Evolutionary conservation across 1,284 basidiomycete species (phyloP), one percentile per base, ranked within the genome.

Genomic region (Jaminaea rosea): DNA sequence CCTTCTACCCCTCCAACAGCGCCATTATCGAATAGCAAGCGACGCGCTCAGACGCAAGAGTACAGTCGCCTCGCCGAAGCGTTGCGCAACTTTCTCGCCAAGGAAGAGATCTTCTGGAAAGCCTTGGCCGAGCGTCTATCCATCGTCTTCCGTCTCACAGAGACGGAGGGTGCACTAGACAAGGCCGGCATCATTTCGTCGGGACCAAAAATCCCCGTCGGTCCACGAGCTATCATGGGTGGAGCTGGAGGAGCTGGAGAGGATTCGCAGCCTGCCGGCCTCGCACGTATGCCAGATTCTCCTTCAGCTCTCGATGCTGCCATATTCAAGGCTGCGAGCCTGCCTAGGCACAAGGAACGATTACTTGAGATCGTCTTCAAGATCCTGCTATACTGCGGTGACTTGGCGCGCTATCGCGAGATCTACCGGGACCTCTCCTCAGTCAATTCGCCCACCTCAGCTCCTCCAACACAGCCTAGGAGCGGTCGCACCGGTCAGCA

Each of bases 391-490:
- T 96, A 85, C 74, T 81, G 94, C 19, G 93, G 93, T 15, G 93
- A 98, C 72, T 83, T 98, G 42, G 87, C 88, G 58, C 80, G 93
- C 28, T 98, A 98, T 75, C 81, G 86, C 55, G 92, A 97, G 69
- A 83, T 88, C 56, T 92, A 92, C 37, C 23, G 26, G 8, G 36
- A 55, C 7, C n/a, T 28, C 29, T 26, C 32, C 27, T 11, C 26
- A 2, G 29, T 15, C 26, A 11, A 26, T 8, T 19, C 26, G 21
- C 23, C 39, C 19, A n/a, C 29, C 31, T 9, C 31, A 21, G 19
- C 46, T 27, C n/a, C 46, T 15, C n/a, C n/a, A 13, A 26, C 26
- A 15, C 23, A 29, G n/a, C 49, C 46, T 3, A 11, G 28, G 9
- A n/a, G 24, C 7, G 39, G 48, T 5, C n/a, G n/a, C n/a, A n/a